Evolutionary conservation across 495 filamentous ascomycete species (phyloP).

Genomic region (Penicillium cosmopolitanum): DNA sequence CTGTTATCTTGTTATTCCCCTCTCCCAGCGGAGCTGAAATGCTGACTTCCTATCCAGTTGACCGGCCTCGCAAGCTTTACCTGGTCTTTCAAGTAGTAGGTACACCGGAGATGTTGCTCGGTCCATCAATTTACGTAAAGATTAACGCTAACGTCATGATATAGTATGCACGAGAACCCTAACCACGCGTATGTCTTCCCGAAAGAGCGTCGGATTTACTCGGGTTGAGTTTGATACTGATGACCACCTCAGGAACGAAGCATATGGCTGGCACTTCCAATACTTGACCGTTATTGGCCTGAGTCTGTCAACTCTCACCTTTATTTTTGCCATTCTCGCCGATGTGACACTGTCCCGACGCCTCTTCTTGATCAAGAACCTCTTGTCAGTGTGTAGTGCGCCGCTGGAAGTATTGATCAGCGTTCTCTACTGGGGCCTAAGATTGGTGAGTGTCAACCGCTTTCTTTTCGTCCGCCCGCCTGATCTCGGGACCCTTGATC

Average conservation of each 20-base stretch:
- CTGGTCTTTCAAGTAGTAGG: slow-evolving; percentile 68
- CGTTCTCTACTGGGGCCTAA: slow-evolving; percentile 83
- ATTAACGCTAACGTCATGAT: slow-evolving; percentile 13
- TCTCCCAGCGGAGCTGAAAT: slow-evolving; percentile 18
- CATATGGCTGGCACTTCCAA: slow-evolving; percentile 84
- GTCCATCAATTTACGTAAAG: slow-evolving; percentile 8
- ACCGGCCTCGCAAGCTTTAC: slow-evolving; percentile 69
- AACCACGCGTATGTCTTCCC: slow-evolving; percentile 45
- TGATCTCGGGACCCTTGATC: slow-evolving; percentile 1
- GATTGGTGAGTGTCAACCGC: slow-evolving; percentile 34
- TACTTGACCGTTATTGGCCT: slow-evolving; percentile 86
- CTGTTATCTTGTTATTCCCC: background rate
- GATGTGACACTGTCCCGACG: slow-evolving; percentile 68
- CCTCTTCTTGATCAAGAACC: slow-evolving; percentile 77
- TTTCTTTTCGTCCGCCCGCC: background rate
- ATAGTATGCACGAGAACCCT: slow-evolving; percentile 50
- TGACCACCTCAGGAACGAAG: slow-evolving; percentile 55
- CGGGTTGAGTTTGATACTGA: slow-evolving; percentile 28
- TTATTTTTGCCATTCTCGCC: slow-evolving; percentile 69
- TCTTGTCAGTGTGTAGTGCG: slow-evolving; percentile 69
- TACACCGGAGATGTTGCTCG: background rate
- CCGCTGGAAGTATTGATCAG: slow-evolving; percentile 83
- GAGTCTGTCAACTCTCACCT: slow-evolving; percentile 67
- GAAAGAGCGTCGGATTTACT: slow-evolving; percentile 1
- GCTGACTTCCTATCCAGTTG: slow-evolving; percentile 29